Percentiles rank a stretch among this genome's conserved stretches.
Evolutionary conservation across 768 basidiomycete species (phyloP).

Genomic region (Glaciozyma antarctica): DNA sequence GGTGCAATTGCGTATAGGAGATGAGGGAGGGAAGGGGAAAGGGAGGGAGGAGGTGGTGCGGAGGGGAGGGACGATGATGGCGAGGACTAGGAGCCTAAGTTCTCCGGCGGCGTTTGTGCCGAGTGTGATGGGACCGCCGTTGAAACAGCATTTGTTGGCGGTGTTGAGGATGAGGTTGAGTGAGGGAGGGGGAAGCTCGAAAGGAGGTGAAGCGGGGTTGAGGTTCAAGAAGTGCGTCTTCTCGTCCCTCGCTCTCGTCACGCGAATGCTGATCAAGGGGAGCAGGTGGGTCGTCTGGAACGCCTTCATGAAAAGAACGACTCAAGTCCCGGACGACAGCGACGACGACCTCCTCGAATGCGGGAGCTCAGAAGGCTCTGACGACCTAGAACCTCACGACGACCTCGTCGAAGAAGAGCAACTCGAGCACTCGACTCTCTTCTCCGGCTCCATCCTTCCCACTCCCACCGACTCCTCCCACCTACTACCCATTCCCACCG

Average conservation of each 20-base stretch:
- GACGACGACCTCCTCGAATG: background rate
- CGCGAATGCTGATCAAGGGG: background rate
- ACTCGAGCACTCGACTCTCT: background rate
- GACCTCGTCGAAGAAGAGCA: too few species aligned
- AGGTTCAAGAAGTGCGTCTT: slow-evolving; percentile 5
- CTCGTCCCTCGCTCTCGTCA: background rate
- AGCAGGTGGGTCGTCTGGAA: slow-evolving; percentile 5
- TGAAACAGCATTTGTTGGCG: slow-evolving; percentile 1
- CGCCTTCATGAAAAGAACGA: background rate
- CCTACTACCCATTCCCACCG: background rate
- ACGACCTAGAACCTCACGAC: too few species aligned
- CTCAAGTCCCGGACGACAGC: background rate
- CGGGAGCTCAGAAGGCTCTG: too few species aligned
- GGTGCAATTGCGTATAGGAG: background rate
- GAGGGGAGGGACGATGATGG: background rate
- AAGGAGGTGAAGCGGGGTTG: background rate
- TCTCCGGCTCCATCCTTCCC: background rate
- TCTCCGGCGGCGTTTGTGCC: background rate
- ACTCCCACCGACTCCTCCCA: background rate
- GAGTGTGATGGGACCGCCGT: background rate
- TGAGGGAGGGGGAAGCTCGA: background rate
- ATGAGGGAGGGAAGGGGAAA: background rate
- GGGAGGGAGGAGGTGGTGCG: background rate
- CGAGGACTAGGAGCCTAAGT: background rate
- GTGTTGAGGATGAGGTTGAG: slow-evolving; percentile 3